Conservation (phyloP, 2,329 filamentous ascomycete genomes). For the Aotearoamyces nothofagi region DNA sequence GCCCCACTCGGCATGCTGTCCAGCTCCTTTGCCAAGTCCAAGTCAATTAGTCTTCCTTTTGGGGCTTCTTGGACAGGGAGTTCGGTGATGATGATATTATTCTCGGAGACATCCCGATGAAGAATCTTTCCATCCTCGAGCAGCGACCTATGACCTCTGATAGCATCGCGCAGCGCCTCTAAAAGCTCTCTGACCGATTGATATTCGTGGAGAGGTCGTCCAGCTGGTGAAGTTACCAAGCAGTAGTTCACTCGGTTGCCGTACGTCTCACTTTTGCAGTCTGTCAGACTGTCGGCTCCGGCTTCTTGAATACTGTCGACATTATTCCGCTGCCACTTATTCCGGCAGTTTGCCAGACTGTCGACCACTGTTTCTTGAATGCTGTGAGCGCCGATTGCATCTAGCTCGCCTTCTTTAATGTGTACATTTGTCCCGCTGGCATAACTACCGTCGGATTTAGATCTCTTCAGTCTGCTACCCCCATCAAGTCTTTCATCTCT, state of each 20-base stretch:
- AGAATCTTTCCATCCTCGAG: constrained; percentile 18
- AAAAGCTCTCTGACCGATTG: constrained; percentile 17
- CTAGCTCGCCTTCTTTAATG: constrained; percentile 8
- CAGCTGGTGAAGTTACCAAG: constrained; percentile 16
- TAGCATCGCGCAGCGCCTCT: constrained; percentile 18
- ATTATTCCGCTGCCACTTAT: constrained; percentile 9
- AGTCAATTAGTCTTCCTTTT: constrained; percentile 21
- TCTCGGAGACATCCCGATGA: constrained; percentile 20
- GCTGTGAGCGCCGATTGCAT: constrained; percentile 7
- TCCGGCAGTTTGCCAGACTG: constrained; percentile 9
- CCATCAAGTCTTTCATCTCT: constrained; percentile 8
- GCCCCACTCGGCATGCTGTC: constrained; percentile 9
- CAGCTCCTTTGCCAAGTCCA: constrained; percentile 16
- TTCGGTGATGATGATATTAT: constrained; percentile 21
- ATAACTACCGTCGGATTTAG: constrained; percentile 9
- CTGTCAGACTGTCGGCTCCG: constrained; percentile 4
- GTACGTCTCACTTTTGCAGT: constrained; percentile 6
- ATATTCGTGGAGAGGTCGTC: constrained; percentile 14
- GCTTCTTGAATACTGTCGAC: constrained; percentile 8
- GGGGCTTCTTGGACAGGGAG: constrained; percentile 7
- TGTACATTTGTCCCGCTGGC: constrained; percentile 5
- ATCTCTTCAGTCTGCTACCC: constrained; percentile 8
- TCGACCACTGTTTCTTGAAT: constrained; percentile 12
- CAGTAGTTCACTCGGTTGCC: constrained; percentile 16
- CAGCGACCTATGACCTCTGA: constrained; percentile 20